Percentiles rank a stretch among this genome's conserved stretches.
These are phyloP conservation scores for Teratosphaeriaceae sp. DNA, from an alignment of 2,329 filamentous ascomycete species.

Conservation along the genomic window DNA sequence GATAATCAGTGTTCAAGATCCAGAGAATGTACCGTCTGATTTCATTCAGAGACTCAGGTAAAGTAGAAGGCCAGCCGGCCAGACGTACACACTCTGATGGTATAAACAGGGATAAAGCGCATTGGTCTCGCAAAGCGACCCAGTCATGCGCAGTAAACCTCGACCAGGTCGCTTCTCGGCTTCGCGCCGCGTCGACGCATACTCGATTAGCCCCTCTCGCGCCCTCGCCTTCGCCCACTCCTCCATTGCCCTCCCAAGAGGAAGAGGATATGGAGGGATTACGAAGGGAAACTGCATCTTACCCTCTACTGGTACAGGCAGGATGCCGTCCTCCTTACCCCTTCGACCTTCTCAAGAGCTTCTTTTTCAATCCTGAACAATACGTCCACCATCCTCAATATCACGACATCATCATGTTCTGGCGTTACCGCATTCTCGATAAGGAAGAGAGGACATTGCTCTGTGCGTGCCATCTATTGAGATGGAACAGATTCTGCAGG, in stretches of 20 bases:
- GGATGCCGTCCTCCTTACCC: constrained; percentile 6
- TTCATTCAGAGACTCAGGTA: constrained; percentile 6
- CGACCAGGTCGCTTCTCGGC: constrained; percentile 4
- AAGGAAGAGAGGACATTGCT: background rate
- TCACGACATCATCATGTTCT: constrained; percentile 5
- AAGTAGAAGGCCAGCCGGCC: background rate
- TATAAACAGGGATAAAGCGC: background rate
- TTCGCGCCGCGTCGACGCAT: background rate
- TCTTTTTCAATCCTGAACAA: constrained; percentile 2
- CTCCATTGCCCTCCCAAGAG: background rate
- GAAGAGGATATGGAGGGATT: background rate
- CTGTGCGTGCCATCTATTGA: background rate
- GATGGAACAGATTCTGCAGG: constrained; percentile 5
- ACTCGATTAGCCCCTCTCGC: background rate
- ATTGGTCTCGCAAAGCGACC: background rate
- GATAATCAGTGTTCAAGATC: constrained; percentile 3
- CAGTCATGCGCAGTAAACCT: constrained; percentile 4
- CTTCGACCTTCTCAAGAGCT: constrained; percentile 1
- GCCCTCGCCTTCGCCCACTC: background rate
- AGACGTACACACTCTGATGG: background rate
- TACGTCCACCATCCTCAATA: constrained; percentile 5
- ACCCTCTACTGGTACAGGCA: background rate
- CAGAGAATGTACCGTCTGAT: constrained; percentile 3
- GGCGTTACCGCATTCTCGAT: background rate
- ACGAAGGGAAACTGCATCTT: background rate